A percentile compares a stretch with the other conserved stretches of the same genome.
These are phyloP conservation scores for Pleurozium schreberi DNA, from an alignment of 225 moss, liverwort and hornwort species.

Conservation along the genomic window DNA sequence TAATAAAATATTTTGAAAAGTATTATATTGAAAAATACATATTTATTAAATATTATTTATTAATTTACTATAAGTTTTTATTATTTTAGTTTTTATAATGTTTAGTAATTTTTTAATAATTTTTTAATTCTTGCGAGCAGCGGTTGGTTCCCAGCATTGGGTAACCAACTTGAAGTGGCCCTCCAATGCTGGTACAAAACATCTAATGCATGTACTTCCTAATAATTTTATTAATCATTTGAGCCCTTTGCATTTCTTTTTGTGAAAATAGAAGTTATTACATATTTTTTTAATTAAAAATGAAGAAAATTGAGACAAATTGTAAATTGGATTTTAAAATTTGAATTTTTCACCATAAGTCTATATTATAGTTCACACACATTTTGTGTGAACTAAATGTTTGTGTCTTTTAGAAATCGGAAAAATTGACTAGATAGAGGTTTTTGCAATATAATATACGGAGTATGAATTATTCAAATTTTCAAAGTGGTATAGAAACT, in stretches of 20 bases:
- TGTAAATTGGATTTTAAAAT: background rate
- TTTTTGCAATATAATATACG: background rate
- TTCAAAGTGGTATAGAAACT: background rate
- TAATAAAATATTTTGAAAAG: too few species aligned
- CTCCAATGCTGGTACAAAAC: too few species aligned
- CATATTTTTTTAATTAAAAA: background rate
- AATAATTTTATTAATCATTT: background rate
- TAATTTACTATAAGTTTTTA: too few species aligned
- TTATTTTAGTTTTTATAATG: too few species aligned
- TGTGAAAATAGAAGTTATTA: background rate
- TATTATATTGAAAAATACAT: background rate
- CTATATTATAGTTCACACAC: fast-evolving
- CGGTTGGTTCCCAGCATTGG: too few species aligned
- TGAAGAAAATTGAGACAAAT: background rate
- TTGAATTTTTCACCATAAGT: background rate
- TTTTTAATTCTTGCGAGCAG: too few species aligned
- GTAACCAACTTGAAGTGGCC: too few species aligned
- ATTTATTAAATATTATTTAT: too few species aligned
- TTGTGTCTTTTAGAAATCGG: background rate
- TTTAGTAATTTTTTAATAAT: background rate
- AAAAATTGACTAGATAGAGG: fast-evolving
- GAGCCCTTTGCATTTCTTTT: background rate
- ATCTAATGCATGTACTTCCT: too few species aligned
- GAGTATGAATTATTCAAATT: background rate
- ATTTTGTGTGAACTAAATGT: too few species aligned